Evolutionary conservation across 164 flowering plant species (phyloP).

Genomic region (Nymphaea thermarum): DNA sequence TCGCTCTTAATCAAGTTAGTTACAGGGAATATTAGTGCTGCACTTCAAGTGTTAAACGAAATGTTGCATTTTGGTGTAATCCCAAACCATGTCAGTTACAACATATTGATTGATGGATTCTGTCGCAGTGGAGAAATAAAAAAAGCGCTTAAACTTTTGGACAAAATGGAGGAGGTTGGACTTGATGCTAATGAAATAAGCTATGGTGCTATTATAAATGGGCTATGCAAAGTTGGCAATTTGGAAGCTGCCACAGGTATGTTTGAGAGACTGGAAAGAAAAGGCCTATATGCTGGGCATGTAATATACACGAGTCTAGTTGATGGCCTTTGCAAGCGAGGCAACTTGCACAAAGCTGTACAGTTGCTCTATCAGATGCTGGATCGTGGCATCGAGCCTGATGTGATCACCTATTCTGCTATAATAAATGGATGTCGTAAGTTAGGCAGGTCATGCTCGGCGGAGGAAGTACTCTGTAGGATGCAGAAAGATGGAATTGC

Average conservation of each 20-base stretch:
- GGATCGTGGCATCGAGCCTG: slow-evolving; percentile 37
- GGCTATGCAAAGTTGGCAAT: slow-evolving; percentile 44
- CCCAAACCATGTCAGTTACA: slow-evolving; percentile 58
- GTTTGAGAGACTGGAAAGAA: slow-evolving; percentile 35
- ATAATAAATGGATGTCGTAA: slow-evolving; percentile 62
- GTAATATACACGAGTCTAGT: slow-evolving; percentile 46
- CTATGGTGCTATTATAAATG: slow-evolving; percentile 64
- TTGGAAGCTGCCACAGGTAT: slow-evolving; percentile 38
- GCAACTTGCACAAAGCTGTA: slow-evolving; percentile 35
- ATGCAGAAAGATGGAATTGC: slow-evolving; percentile 38
- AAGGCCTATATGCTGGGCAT: slow-evolving; percentile 25
- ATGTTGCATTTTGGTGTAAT: slow-evolving; percentile 39
- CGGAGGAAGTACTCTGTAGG: slow-evolving; percentile 51
- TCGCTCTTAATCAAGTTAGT: slow-evolving; percentile 55
- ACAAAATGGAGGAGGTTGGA: slow-evolving; percentile 47
- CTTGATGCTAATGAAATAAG: slow-evolving; percentile 46
- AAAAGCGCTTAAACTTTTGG: slow-evolving; percentile 45
- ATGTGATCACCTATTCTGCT: slow-evolving; percentile 61
- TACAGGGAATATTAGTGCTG: slow-evolving; percentile 63
- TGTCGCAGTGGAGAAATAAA: slow-evolving; percentile 37
- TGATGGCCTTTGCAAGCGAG: slow-evolving; percentile 51
- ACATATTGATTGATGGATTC: slow-evolving; percentile 57
- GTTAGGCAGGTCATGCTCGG: slow-evolving; percentile 27
- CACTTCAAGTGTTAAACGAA: slow-evolving; percentile 40
- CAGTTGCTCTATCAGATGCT: slow-evolving; percentile 36